phyloP scores from a whole-genome alignment of 805 yeast species.

The Yamadazyma laniorum region DNA sequence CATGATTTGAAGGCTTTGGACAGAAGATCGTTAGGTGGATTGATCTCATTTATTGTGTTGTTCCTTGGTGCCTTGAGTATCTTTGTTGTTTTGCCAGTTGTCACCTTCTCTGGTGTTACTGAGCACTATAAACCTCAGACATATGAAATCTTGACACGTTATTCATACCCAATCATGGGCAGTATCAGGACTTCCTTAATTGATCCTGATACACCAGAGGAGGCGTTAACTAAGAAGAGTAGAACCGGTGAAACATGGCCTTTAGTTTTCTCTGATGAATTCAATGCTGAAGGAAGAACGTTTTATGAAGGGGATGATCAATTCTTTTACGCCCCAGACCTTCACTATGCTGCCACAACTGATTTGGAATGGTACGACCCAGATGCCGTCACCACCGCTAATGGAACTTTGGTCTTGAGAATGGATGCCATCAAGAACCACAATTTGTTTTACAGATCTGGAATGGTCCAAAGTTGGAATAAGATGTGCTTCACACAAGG shows the following conservation, averaged over 20 bases:
- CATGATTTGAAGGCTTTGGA: slow-evolving; percentile 68
- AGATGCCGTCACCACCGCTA: slow-evolving; percentile 40
- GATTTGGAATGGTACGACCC: slow-evolving; percentile 48
- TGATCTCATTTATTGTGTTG: slow-evolving; percentile 58
- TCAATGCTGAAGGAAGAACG: slow-evolving; percentile 43
- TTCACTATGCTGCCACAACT: slow-evolving; percentile 41
- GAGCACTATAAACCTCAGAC: slow-evolving; percentile 23
- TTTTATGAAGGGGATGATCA: slow-evolving; percentile 46
- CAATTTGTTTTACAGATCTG: slow-evolving; percentile 36
- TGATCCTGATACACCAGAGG: slow-evolving; percentile 42
- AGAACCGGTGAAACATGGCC: slow-evolving; percentile 32
- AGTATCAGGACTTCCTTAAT: slow-evolving; percentile 36
- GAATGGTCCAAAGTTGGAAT: slow-evolving; percentile 43
- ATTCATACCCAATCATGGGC: slow-evolving; percentile 34
- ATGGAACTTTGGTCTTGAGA: slow-evolving; percentile 34
- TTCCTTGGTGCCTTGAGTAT: slow-evolving; percentile 61
- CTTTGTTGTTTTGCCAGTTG: slow-evolving; percentile 76
- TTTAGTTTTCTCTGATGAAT: slow-evolving; percentile 42
- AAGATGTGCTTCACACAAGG: slow-evolving; percentile 39
- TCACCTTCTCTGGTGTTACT: slow-evolving; percentile 76
- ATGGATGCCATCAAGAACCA: slow-evolving; percentile 41
- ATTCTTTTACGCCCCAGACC: slow-evolving; percentile 40
- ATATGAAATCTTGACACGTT: slow-evolving; percentile 48
- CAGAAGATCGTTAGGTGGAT: slow-evolving; percentile 57
- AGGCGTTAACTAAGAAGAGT: slow-evolving; percentile 22